Evolutionary conservation across 2,329 filamentous ascomycete species (phyloP).

Genomic region (Diaporthe batatas): DNA sequence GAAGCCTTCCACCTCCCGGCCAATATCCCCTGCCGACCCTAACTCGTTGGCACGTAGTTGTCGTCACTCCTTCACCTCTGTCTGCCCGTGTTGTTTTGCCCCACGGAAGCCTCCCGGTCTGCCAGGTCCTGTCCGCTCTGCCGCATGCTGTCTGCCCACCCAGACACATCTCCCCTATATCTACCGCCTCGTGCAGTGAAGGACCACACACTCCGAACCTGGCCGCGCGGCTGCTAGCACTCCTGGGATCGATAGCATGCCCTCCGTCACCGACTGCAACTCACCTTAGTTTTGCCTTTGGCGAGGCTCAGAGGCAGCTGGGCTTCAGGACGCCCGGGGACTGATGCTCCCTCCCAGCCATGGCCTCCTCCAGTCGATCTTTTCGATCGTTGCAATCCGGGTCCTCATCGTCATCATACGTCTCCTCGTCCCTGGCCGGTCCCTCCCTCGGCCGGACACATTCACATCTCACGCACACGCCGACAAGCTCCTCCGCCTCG

Average conservation of each 20-base stretch:
- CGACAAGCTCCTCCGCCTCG: conserved; percentile 62
- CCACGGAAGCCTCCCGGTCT: conserved; percentile 8
- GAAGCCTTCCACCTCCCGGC: conserved; percentile 1
- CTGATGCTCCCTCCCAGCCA: conserved; percentile 50
- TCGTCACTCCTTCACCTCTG: not conserved
- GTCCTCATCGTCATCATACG: conserved; percentile 64
- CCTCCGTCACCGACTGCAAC: conserved; percentile 11
- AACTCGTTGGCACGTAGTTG: conserved; percentile 14
- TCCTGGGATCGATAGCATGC: conserved; percentile 34
- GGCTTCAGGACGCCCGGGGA: conserved; percentile 45
- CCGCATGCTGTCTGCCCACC: conserved; percentile 17
- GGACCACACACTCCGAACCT: not conserved
- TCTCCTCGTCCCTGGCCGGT: conserved; percentile 59
- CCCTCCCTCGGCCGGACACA: conserved; percentile 57
- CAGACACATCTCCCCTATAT: conserved; percentile 7
- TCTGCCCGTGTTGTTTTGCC: conserved; percentile 1
- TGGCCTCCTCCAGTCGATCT: conserved; percentile 50
- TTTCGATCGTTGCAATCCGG: conserved; percentile 47
- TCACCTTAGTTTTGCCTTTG: conserved; percentile 28
- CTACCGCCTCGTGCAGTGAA: conserved; percentile 15
- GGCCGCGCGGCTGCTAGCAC: conserved; percentile 9
- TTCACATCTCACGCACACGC: conserved; percentile 58
- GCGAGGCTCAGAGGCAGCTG: conserved; percentile 32
- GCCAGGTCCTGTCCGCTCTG: not conserved
- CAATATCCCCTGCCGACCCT: not conserved